A percentile compares a stretch with the other conserved stretches of the same genome.
These are phyloP conservation scores for Rubroboletus pulcherrimus DNA, from an alignment of 768 basidiomycete genomes.

Conservation along the genomic window DNA sequence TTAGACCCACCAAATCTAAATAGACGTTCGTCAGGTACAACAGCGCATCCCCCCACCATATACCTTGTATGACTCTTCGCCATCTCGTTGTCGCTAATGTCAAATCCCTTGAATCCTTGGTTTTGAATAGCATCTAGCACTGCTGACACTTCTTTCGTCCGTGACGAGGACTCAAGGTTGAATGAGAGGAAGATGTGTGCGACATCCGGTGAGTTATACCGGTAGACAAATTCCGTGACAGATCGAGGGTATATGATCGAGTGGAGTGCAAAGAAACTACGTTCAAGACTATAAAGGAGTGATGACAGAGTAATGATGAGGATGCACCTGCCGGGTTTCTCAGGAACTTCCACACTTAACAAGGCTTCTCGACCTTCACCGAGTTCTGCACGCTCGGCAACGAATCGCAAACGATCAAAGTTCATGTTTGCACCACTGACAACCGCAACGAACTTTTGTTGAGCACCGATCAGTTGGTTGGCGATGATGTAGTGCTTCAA, in stretches of 20 bases:
- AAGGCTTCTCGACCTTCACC: conserved; percentile 95
- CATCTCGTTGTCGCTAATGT: conserved; percentile 93
- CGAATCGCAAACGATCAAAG: conserved; percentile 93
- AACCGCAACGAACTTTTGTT: conserved; percentile 87
- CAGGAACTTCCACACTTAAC: conserved; percentile 92
- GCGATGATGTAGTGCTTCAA: conserved; percentile 82
- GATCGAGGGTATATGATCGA: conserved; percentile 85
- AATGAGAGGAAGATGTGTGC: conserved; percentile 93
- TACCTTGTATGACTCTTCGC: conserved; percentile 94
- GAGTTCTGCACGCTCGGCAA: conserved; percentile 97
- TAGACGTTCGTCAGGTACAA: conserved; percentile 79
- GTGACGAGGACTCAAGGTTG: conserved; percentile 56
- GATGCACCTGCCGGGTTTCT: conserved; percentile 80
- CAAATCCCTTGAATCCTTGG: conserved; percentile 76
- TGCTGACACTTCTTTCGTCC: conserved; percentile 57
- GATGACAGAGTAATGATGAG: neutral
- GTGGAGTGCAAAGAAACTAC: conserved; percentile 85
- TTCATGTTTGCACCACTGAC: conserved; percentile 99
- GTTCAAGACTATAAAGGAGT: neutral
- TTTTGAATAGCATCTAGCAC: conserved; percentile 61
- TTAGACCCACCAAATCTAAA: conserved; percentile 82
- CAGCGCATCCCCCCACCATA: conserved; percentile 83
- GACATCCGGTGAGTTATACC: conserved; percentile 67
- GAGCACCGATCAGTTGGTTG: conserved; percentile 77
- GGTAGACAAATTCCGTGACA: conserved; percentile 94